Percentiles rank a stretch among this genome's conserved stretches.
Evolutionary conservation across 2,329 filamentous ascomycete genomes (phyloP).

Genomic region (Magnaporthiopsis rhizophila): DNA sequence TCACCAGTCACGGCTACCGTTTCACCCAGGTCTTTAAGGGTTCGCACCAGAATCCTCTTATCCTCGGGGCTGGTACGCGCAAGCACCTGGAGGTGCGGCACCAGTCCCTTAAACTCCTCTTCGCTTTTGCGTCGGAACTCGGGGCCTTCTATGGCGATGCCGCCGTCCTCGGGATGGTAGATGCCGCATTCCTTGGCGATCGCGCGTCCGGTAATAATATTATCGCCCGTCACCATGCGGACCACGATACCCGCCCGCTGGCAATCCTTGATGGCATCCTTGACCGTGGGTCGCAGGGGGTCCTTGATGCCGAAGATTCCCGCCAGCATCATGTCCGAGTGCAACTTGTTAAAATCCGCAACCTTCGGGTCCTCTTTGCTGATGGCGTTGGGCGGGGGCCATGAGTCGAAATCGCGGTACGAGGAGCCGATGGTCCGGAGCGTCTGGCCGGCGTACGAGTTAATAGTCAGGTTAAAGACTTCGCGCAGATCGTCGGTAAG

Average conservation of each 20-base stretch:
- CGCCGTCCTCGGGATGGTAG: constrained; percentile 40
- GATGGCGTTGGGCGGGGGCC: constrained; percentile 43
- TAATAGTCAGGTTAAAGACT: constrained; percentile 18
- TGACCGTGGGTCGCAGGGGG: constrained; percentile 67
- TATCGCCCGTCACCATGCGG: constrained; percentile 82
- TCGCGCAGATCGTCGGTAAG: constrained; percentile 51
- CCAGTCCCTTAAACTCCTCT: constrained; percentile 56
- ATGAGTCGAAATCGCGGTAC: constrained; percentile 63
- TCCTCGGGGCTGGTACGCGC: constrained; percentile 70
- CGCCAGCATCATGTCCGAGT: constrained; percentile 58
- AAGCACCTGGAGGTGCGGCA: constrained; percentile 62
- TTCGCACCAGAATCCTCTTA: constrained; percentile 64
- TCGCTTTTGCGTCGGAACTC: constrained; percentile 66
- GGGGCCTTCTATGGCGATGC: constrained; percentile 70
- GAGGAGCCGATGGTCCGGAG: constrained; percentile 69
- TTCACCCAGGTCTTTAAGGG: constrained; percentile 64
- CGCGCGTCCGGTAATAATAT: constrained; percentile 68
- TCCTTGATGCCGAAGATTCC: constrained; percentile 75
- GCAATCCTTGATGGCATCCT: constrained; percentile 63
- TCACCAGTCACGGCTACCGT: constrained; percentile 79
- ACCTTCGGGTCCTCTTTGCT: constrained; percentile 42
- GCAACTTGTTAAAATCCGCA: constrained; percentile 55
- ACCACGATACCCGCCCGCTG: constrained; percentile 71
- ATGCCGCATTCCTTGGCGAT: constrained; percentile 77
- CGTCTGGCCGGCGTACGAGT: constrained; percentile 51